Evolutionary conservation across 202 grass and related monocot species (phyloP).

Genomic region (Dendrocalamus latiflorus): DNA sequence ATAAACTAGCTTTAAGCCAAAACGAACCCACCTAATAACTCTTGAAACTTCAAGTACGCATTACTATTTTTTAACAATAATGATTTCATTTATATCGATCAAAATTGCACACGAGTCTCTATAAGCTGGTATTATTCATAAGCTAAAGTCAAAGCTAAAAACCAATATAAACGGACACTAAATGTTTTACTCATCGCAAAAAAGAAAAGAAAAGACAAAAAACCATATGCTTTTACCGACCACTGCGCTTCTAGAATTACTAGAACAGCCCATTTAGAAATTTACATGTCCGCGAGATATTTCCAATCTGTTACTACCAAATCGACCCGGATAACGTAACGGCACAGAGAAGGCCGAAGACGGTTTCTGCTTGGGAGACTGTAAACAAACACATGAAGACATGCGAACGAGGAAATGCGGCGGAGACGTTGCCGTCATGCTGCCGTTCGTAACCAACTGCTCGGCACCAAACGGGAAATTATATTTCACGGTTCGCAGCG

Average conservation of each 20-base stretch:
- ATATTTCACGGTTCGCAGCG: conserved; percentile 8
- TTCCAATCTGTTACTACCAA: neutral
- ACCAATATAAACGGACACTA: too few species aligned
- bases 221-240: neutral
- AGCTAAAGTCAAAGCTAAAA: too few species aligned
- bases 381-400: conserved; percentile 8
- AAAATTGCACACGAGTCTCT: too few species aligned
- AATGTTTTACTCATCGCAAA: too few species aligned
- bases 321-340: conserved; percentile 1
- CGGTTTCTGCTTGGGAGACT: neutral
- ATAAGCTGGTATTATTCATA: too few species aligned
- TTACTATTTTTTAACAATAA: too few species aligned
- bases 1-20: too few species aligned
- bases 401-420: conserved; percentile 17
- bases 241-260: neutral
- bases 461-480: neutral
- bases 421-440: conserved; percentile 20
- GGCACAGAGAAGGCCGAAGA: neutral
- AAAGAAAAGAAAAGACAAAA: too few species aligned
- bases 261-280: neutral
- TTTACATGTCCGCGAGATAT: neutral
- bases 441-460: neutral
- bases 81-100: too few species aligned
- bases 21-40: too few species aligned
- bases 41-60: too few species aligned